Evolutionary conservation across 2,329 filamentous ascomycete genomes (phyloP).

Genomic region (Alternaria arbusti): DNA sequence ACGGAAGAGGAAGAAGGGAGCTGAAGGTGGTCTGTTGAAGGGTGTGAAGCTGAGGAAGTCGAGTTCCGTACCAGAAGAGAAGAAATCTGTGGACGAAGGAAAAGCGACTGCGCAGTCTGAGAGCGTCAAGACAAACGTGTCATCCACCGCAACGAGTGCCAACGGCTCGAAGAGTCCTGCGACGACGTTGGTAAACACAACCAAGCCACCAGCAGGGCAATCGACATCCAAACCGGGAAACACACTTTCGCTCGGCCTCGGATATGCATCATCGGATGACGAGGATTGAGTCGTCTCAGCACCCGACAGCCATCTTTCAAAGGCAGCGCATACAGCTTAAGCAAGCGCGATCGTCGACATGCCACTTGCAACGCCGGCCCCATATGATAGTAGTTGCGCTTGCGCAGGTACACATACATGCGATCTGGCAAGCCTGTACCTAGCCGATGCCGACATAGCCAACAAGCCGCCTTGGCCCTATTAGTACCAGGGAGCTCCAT

Average conservation of each 20-base stretch:
- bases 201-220: slow-evolving; percentile 14
- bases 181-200: neutral
- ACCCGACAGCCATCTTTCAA: neutral
- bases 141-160: neutral
- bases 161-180: neutral
- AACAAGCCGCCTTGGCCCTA: neutral
- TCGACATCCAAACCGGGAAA: slow-evolving; percentile 23
- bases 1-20: slow-evolving; percentile 60
- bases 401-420: neutral
- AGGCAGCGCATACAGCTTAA: neutral
- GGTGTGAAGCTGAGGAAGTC: slow-evolving; percentile 54
- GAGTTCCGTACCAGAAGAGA: slow-evolving; percentile 29
- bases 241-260: slow-evolving; percentile 44
- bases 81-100: neutral
- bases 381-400: neutral
- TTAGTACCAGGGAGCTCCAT: neutral
- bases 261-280: slow-evolving; percentile 54
- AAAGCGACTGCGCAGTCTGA: neutral
- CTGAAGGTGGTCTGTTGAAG: slow-evolving; percentile 45
- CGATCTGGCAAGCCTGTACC: neutral
- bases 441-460: neutral
- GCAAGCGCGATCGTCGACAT: neutral
- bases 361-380: neutral
- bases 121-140: neutral
- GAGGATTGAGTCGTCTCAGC: slow-evolving; percentile 33